Percentiles rank a stretch among this genome's conserved stretches.
These are phyloP conservation scores for Thuja plicata DNA, from an alignment of 83 land plant genomes.

Conservation along the genomic window DNA sequence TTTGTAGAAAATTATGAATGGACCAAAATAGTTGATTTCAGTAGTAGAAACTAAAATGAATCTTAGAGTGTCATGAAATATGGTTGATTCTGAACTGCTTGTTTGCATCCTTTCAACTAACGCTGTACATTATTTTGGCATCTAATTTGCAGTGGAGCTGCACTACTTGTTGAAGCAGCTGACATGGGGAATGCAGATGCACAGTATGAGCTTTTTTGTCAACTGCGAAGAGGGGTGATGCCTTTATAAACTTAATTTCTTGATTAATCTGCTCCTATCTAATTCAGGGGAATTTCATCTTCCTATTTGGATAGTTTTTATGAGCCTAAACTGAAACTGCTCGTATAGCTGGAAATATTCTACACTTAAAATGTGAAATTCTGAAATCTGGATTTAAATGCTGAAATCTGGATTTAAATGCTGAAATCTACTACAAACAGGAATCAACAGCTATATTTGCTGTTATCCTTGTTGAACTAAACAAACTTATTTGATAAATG, in stretches of 20 bases:
- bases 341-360: neutral
- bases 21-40: neutral
- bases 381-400: neutral
- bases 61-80: neutral
- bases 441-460: neutral
- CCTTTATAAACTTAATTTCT: neutral
- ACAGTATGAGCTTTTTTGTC: constrained; percentile 77
- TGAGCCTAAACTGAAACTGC: too few relatives aligned
- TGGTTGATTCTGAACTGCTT: neutral
- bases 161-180: constrained; percentile 83
- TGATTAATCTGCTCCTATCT: neutral
- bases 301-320: neutral
- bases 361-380: neutral
- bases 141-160: constrained; percentile 48
- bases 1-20: neutral
- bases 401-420: neutral
- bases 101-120: neutral
- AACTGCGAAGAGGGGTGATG: constrained; percentile 63
- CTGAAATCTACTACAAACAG: neutral
- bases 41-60: neutral
- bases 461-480: neutral
- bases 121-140: neutral
- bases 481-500: too few relatives aligned
- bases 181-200: constrained; percentile 86
- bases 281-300: neutral